Conservation (phyloP, 768 basidiomycete species). For the Xerocomus spinulosus region DNA sequence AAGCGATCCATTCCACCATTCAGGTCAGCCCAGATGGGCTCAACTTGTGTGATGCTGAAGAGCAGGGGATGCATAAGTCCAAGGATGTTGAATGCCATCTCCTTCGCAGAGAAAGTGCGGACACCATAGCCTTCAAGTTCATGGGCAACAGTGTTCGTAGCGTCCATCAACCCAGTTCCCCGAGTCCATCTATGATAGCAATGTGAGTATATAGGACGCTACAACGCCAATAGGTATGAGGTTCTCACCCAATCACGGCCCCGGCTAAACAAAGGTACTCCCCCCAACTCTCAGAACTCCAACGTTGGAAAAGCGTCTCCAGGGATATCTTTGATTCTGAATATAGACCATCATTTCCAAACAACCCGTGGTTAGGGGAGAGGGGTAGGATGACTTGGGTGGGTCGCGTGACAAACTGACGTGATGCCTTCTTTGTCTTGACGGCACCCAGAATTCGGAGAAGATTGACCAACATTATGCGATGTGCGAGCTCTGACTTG, state of each 20-base stretch:
- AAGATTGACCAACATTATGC: slow-evolving; percentile 97
- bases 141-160: slow-evolving; percentile 91
- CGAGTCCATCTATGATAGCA: slow-evolving; percentile 76
- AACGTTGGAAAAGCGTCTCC: slow-evolving; percentile 97
- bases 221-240: slow-evolving; percentile 5
- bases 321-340: slow-evolving; percentile 98
- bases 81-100: slow-evolving; percentile 99
- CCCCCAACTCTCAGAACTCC: slow-evolving; percentile 98
- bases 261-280: slow-evolving; percentile 98
- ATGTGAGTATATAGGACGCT: slow-evolving; percentile 5
- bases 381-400: slow-evolving; percentile 98
- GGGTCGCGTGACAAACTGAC: slow-evolving; percentile 94
- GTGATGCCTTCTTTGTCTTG: slow-evolving; percentile 96
- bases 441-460: slow-evolving; percentile 95
- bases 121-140: slow-evolving; percentile 91
- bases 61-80: slow-evolving; percentile 98
- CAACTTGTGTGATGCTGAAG: slow-evolving; percentile 99
- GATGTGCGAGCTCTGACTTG: slow-evolving; percentile 94
- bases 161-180: slow-evolving; percentile 94
- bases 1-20: slow-evolving; percentile 98
- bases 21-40: slow-evolving; percentile 98
- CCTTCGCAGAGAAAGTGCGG: slow-evolving; percentile 97
- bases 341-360: slow-evolving; percentile 97
- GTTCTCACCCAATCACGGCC: slow-evolving; percentile 88
- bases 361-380: slow-evolving; percentile 96